Conservation (phyloP, 2,329 filamentous ascomycete species). For the Aspergillus uvarum region DNA sequence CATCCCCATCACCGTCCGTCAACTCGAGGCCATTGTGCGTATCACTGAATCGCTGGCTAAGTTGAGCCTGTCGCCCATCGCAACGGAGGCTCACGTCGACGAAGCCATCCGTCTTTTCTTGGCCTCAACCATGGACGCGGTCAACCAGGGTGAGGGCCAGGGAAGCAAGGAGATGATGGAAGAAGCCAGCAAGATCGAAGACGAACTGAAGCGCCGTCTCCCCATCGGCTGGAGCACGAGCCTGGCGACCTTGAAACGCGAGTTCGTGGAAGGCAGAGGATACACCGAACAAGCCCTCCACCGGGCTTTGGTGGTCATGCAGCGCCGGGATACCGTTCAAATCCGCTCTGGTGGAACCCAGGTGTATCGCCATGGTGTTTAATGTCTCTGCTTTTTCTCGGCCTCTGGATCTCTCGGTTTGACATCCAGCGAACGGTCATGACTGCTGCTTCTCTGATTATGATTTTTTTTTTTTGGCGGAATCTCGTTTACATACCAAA, state of each 20-base stretch:
- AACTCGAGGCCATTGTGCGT: conserved; percentile 94
- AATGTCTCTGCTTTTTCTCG: conserved; percentile 14
- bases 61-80: conserved; percentile 78
- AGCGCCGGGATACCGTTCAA: conserved; percentile 73
- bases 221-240: conserved; percentile 96
- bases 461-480: conserved; percentile 7
- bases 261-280: conserved; percentile 89
- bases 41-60: conserved; percentile 97
- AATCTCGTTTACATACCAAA: conserved; percentile 13
- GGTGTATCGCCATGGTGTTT: conserved; percentile 50
- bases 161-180: conserved; percentile 88
- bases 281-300: conserved; percentile 86
- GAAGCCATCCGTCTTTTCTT: conserved; percentile 97
- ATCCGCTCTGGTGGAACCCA: conserved; percentile 51
- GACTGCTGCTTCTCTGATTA: conserved; percentile 6
- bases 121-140: conserved; percentile 95
- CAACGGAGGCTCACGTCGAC: conserved; percentile 88
- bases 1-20: conserved; percentile 95
- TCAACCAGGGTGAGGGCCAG: conserved; percentile 81
- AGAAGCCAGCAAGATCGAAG: conserved; percentile 81
- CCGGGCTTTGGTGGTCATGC: conserved; percentile 79
- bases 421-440: conserved; percentile 6
- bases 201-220: conserved; percentile 80
- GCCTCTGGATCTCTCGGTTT: conserved; percentile 5
- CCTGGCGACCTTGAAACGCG: conserved; percentile 76